These are phyloP conservation scores for Exophiala viscosa DNA, from an alignment of 2,329 filamentous ascomycete genomes.

Conservation along the genomic window DNA sequence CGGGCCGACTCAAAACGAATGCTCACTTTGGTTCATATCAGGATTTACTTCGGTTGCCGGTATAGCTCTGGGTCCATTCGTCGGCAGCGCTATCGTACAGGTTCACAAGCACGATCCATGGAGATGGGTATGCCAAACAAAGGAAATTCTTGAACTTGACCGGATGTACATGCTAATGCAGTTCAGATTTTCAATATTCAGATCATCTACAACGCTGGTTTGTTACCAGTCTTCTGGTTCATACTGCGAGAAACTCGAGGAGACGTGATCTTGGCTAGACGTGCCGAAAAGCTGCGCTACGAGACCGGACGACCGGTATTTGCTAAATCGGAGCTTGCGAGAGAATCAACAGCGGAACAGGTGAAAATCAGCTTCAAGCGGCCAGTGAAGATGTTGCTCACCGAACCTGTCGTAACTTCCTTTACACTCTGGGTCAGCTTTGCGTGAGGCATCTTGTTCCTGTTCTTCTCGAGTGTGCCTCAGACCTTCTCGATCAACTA, in stretches of 20 bases:
- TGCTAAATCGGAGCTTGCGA: conserved; percentile 31
- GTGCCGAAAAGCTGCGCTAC: conserved; percentile 39
- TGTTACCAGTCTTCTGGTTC: conserved; percentile 41
- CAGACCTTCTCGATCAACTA: conserved; percentile 41
- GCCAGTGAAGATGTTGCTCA: conserved; percentile 36
- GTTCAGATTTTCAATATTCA: not conserved
- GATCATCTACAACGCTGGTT: conserved; percentile 31
- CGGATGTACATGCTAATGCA: not conserved
- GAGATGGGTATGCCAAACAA: conserved; percentile 38
- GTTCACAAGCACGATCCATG: conserved; percentile 36
- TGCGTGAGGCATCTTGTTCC: conserved; percentile 43
- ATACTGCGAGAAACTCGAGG: conserved; percentile 41
- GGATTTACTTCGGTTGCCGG: conserved; percentile 43
- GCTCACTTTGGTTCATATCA: not conserved
- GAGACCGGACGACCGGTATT: conserved; percentile 23
- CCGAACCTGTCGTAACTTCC: conserved; percentile 43
- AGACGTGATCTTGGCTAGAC: conserved; percentile 41
- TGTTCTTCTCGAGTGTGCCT: conserved; percentile 41
- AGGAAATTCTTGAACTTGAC: not conserved
- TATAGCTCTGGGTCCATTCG: conserved; percentile 44
- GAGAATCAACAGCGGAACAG: conserved; percentile 3
- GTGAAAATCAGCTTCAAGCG: conserved; percentile 13
- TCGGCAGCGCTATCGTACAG: conserved; percentile 39
- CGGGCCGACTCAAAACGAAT: not conserved
- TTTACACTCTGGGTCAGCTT: conserved; percentile 46